A percentile compares a stretch with the other conserved stretches of the same genome.
Conservation (phyloP, 306 rosid genomes). For the Herpetospermum pedunculosum region DNA sequence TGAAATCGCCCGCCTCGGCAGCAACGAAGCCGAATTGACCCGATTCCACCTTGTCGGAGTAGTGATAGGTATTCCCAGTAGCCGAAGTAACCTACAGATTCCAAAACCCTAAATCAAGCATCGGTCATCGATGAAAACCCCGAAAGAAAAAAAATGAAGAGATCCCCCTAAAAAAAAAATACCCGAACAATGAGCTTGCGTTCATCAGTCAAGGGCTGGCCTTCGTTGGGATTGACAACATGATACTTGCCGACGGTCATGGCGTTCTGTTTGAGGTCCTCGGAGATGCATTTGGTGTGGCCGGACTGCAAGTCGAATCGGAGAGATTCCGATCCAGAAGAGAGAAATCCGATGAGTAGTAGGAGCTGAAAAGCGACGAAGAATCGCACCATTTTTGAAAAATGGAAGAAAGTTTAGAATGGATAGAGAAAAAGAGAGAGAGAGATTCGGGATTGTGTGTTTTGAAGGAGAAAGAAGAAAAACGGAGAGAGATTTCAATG, state of each 20-base stretch:
- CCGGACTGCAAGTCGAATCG: slow-evolving; percentile 86
- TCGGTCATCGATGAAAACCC: neutral
- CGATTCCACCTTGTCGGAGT: slow-evolving; percentile 46
- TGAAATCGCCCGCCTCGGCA: slow-evolving; percentile 70
- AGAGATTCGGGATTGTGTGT: neutral
- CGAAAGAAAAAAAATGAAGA: neutral
- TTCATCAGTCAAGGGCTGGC: slow-evolving; percentile 51
- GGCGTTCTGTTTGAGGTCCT: slow-evolving; percentile 71
- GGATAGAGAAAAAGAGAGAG: neutral
- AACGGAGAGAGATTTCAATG: neutral
- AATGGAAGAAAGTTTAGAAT: neutral
- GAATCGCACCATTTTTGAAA: slow-evolving; percentile 7
- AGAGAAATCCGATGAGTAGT: slow-evolving; percentile 27
- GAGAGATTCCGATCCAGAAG: slow-evolving; percentile 44
- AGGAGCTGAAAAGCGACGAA: slow-evolving; percentile 10
- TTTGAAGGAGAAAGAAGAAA: neutral
- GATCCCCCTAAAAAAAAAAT: neutral
- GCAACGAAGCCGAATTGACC: slow-evolving; percentile 71
- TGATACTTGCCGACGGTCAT: slow-evolving; percentile 82
- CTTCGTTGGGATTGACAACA: slow-evolving; percentile 56
- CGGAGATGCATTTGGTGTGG: slow-evolving; percentile 77
- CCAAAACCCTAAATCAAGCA: slow-evolving; percentile 4
- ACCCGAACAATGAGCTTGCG: slow-evolving; percentile 85
- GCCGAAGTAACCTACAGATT: slow-evolving; percentile 68
- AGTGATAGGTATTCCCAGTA: slow-evolving; percentile 57